A percentile compares a stretch with the other conserved stretches of the same genome.
Evolutionary conservation across 2,329 filamentous ascomycete species (phyloP).

Genomic region (Cladosporium colombiae): DNA sequence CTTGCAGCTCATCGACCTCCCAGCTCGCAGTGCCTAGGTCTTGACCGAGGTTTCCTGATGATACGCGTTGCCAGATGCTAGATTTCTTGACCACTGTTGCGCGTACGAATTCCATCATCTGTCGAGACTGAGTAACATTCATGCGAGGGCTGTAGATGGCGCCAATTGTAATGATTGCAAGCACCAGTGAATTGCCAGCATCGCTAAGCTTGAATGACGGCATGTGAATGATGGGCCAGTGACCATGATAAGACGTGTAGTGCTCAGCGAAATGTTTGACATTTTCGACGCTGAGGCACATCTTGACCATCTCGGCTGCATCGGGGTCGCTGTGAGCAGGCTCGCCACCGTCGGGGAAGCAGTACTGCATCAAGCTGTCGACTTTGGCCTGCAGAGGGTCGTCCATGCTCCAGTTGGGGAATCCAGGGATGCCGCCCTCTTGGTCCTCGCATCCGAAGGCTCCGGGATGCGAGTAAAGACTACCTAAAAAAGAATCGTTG

Average conservation of each 20-base stretch:
- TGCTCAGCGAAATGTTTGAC: constrained; percentile 70
- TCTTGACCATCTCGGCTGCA: constrained; percentile 42
- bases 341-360: constrained; percentile 59
- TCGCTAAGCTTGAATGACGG: constrained; percentile 68
- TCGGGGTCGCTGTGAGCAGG: constrained; percentile 55
- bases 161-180: constrained; percentile 71
- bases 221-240: constrained; percentile 72
- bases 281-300: constrained; percentile 66
- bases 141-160: constrained; percentile 72
- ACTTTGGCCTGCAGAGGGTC: constrained; percentile 51
- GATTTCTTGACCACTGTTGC: constrained; percentile 60
- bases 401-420: constrained; percentile 46
- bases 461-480: constrained; percentile 48
- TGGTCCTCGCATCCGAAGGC: constrained; percentile 44
- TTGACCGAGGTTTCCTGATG: constrained; percentile 40
- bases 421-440: constrained; percentile 36
- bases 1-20: constrained; percentile 66
- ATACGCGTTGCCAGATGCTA: constrained; percentile 49
- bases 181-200: constrained; percentile 66
- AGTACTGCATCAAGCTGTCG: constrained; percentile 49
- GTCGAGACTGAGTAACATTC: constrained; percentile 61
- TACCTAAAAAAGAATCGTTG: constrained; percentile 52
- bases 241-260: constrained; percentile 71
- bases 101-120: constrained; percentile 66
- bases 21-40: constrained; percentile 41